phyloP scores from a whole-genome alignment of 2,329 filamentous ascomycete genomes.

The Chrysoporthe austroafricana region DNA sequence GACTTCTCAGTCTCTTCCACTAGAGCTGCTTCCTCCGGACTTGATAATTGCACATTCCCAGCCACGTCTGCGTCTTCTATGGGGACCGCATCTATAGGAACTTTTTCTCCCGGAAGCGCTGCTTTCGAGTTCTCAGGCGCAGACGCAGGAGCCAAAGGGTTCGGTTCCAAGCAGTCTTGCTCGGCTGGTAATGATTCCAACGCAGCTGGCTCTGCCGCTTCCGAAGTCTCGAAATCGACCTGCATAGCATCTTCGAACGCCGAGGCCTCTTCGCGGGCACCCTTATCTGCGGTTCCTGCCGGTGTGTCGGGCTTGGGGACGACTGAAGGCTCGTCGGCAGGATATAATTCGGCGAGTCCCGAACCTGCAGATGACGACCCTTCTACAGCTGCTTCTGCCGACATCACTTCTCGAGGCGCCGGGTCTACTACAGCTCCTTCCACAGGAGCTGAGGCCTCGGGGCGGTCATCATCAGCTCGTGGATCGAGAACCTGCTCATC shows the following conservation, averaged over 20 bases:
- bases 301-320: background rate
- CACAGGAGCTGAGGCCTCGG: background rate
- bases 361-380: background rate
- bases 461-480: background rate
- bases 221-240: background rate
- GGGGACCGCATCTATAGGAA: background rate
- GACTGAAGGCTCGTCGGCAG: background rate
- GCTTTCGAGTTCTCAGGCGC: background rate
- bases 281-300: background rate
- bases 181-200: background rate
- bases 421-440: background rate
- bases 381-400: background rate
- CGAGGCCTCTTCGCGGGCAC: background rate
- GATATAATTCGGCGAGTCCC: background rate
- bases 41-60: background rate
- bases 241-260: background rate
- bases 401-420: background rate
- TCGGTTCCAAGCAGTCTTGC: background rate
- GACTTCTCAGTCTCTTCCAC: background rate
- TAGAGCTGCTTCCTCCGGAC: background rate
- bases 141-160: background rate
- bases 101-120: background rate
- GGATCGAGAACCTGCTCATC: slow-evolving; percentile 5
- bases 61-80: background rate
- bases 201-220: background rate